Conservation (phyloP, 352 stramenopile genomes). For the Elongisporangium senticosum region DNA sequence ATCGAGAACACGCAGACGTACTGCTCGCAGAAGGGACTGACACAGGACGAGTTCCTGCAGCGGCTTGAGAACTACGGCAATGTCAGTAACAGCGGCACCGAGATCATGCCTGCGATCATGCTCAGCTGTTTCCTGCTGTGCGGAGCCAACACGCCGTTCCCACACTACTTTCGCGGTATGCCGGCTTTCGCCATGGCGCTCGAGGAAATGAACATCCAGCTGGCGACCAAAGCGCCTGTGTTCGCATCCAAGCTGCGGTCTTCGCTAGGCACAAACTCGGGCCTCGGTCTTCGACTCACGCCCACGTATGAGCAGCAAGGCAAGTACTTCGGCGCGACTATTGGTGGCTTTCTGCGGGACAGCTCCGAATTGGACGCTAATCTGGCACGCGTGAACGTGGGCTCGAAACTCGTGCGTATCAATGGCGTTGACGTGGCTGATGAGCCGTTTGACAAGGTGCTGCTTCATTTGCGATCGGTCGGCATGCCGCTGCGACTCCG, state of each 20-base stretch:
- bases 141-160: constrained; percentile 69
- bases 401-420: constrained; percentile 58
- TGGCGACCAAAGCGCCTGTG: constrained; percentile 35
- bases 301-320: constrained; percentile 57
- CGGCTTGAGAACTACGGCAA: constrained; percentile 9
- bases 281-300: constrained; percentile 52
- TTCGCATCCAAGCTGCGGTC: constrained; percentile 69
- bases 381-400: constrained; percentile 52
- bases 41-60: constrained; percentile 16
- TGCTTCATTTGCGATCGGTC: constrained; percentile 40
- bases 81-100: constrained; percentile 10
- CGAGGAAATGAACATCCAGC: constrained; percentile 64
- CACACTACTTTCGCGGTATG: constrained; percentile 55
- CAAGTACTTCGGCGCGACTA: constrained; percentile 56
- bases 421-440: constrained; percentile 62
- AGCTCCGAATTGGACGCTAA: constrained; percentile 48
- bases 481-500: constrained; percentile 53
- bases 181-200: constrained; percentile 67
- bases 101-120: constrained; percentile 46
- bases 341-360: constrained; percentile 64
- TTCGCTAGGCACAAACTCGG: constrained; percentile 42
- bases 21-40: constrained; percentile 32
- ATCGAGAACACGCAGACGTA: constrained; percentile 68
- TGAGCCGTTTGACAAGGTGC: constrained; percentile 57
- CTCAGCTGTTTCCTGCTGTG: constrained; percentile 66